Evolutionary conservation across 2,329 filamentous ascomycete species (phyloP).

Genomic region (Pseudogymnoascus sp.): DNA sequence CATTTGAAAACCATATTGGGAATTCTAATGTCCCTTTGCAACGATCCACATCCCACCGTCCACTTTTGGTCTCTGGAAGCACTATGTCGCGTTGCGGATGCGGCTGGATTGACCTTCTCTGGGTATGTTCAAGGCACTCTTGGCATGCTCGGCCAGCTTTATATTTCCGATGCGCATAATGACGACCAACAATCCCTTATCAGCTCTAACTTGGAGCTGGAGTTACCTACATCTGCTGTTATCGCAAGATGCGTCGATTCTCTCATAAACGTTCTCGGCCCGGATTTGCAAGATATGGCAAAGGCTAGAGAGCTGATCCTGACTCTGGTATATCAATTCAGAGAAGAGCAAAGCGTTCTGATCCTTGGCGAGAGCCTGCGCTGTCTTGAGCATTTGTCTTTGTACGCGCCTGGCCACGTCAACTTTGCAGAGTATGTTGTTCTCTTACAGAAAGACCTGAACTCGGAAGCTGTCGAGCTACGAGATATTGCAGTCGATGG

Average conservation of each 20-base stretch:
- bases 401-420: constrained; percentile 85
- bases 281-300: constrained; percentile 84
- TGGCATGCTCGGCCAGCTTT: constrained; percentile 89
- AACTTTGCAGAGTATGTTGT: constrained; percentile 78
- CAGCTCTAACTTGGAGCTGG: constrained; percentile 84
- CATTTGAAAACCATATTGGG: constrained; percentile 96
- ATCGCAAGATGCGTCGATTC: constrained; percentile 86
- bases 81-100: constrained; percentile 77
- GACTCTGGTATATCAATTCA: constrained; percentile 75
- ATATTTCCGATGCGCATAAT: constrained; percentile 86
- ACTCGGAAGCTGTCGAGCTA: constrained; percentile 59
- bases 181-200: constrained; percentile 70
- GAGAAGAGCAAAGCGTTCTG: constrained; percentile 61
- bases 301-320: constrained; percentile 91
- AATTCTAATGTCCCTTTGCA: constrained; percentile 94
- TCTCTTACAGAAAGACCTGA: constrained; percentile 68
- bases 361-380: constrained; percentile 70
- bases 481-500: constrained; percentile 78
- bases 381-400: constrained; percentile 81
- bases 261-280: constrained; percentile 92
- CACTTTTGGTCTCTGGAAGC: constrained; percentile 96
- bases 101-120: constrained; percentile 85
- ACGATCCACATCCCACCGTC: constrained; percentile 88
- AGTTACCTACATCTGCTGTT: constrained; percentile 71
- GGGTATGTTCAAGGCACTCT: constrained; percentile 83